Conservation (phyloP, 1,284 basidiomycete genomes). For the Polyporus tsugae region DNA sequence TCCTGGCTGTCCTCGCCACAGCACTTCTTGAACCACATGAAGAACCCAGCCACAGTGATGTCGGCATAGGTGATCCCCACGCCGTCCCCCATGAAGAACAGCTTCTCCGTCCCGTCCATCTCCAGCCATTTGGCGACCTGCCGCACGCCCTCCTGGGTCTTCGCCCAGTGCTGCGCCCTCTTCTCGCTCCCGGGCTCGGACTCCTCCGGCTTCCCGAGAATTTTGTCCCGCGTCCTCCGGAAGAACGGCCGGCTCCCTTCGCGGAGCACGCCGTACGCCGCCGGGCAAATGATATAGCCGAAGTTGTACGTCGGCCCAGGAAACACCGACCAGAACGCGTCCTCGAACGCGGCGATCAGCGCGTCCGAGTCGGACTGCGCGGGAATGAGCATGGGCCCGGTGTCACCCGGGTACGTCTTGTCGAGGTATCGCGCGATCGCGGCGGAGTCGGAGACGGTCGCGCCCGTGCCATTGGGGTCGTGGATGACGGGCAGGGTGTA, state of each 20-base stretch:
- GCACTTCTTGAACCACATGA: conserved; percentile 43
- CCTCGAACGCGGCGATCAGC: conserved; percentile 44
- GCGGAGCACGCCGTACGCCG: conserved; percentile 39
- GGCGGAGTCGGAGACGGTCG: conserved; percentile 42
- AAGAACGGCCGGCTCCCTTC: conserved; percentile 48
- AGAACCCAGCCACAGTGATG: conserved; percentile 22
- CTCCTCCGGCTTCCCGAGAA: conserved; percentile 47
- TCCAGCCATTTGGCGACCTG: conserved; percentile 42
- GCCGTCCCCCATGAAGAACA: conserved; percentile 36
- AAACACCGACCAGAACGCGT: conserved; percentile 28
- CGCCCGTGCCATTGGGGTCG: conserved; percentile 39
- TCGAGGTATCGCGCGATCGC: conserved; percentile 47
- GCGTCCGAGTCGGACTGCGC: conserved; percentile 30
- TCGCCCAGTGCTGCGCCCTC: conserved; percentile 42
- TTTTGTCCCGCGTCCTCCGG: conserved; percentile 44
- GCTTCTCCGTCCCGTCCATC: conserved; percentile 40
- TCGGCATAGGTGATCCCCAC: conserved; percentile 33
- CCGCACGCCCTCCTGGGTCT: conserved; percentile 40
- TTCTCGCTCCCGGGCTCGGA: conserved; percentile 38
- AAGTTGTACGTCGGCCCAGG: background rate
- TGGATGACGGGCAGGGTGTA: conserved; percentile 48
- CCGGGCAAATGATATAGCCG: conserved; percentile 31
- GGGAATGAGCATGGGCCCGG: conserved; percentile 36
- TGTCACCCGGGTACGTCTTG: conserved; percentile 40
- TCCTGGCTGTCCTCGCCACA: conserved; percentile 47